Base-by-base conservation (phyloP, 768 basidiomycete genomes). In the Suillus cothurnatus region DNA sequence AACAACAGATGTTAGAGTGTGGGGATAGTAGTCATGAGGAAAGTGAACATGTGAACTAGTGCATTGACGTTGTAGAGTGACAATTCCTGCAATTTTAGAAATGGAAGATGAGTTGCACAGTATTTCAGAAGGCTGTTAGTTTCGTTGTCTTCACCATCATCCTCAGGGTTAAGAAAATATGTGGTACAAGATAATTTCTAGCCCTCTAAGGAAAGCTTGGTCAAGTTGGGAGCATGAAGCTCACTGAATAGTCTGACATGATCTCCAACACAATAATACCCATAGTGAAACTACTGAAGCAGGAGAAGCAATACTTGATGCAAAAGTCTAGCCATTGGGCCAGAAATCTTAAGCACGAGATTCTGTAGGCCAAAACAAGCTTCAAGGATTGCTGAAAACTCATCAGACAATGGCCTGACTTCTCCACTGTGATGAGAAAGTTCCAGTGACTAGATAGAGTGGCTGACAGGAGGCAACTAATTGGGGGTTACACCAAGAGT, bases 121-220 rank as follows among this genome's bases (percentile, higher is more conserved):
- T 61, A 68, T 17, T 64, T 58, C 23, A 82, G 71, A n/a, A 86
- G 70, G 57, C 71, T 71, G 31, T 75, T 72, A 1, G 77, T 80
- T 21, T 21, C 21, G 64, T 86, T 80, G 53, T 81, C 71, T 15
- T 78, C 78, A n/a, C 77, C 76, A 14, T 43, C 41, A 9, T 43
- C 19, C 8, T 43, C 76, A 73, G 59, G n/a, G n/a, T n/a, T 77
- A 78, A 31, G 75, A 78, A 21, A 43, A 21, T 43, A 81, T 78
- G 67, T 83, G 78, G 19, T 9, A 43, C 41, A 6, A 21, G 3
- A 43, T 43, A 21, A 2, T 4, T 75, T 80, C 11, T 78, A 77
- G 65, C 86, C 84, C 65, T 83, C 81, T 7, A 89, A 70, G 1
- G 70, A 68, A 34, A 89, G 73, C 8, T 67, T 68, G 55, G 66